phyloP scores from a whole-genome alignment of 768 basidiomycete species.

The Nidula microcarpa region DNA sequence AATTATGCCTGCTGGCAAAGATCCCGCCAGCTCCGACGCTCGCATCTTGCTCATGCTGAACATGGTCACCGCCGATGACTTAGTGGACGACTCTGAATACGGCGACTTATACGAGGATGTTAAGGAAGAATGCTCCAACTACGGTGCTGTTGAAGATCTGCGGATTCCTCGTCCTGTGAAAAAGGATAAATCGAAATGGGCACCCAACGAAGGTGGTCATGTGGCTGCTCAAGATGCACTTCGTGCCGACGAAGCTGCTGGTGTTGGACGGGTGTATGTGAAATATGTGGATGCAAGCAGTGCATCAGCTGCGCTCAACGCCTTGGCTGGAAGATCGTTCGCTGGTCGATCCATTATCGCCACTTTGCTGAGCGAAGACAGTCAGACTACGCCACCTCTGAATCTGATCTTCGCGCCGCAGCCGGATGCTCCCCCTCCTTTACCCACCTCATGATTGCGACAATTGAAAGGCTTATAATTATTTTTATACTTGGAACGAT shows the following conservation, averaged over 20 bases:
- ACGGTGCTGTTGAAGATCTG: conserved; percentile 79
- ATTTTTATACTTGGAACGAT: background rate
- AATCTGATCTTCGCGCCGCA: conserved; percentile 82
- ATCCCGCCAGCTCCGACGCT: conserved; percentile 52
- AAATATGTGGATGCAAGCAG: conserved; percentile 65
- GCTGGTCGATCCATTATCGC: conserved; percentile 86
- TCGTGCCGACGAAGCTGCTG: conserved; percentile 81
- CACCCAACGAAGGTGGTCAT: conserved; percentile 52
- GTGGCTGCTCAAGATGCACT: conserved; percentile 64
- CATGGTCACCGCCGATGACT: conserved; percentile 96
- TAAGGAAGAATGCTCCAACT: conserved; percentile 82
- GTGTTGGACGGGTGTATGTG: conserved; percentile 95
- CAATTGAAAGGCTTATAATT: background rate
- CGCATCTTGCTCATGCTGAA: conserved; percentile 96
- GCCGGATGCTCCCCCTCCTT: conserved; percentile 77
- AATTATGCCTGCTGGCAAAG: conserved; percentile 78
- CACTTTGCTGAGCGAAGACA: conserved; percentile 78
- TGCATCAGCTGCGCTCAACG: conserved; percentile 73
- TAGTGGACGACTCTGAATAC: conserved; percentile 88
- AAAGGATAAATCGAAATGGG: conserved; percentile 81
- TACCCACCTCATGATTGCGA: conserved; percentile 40
- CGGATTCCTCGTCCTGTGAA: conserved; percentile 87
- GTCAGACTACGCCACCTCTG: conserved; percentile 80
- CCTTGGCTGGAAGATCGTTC: conserved; percentile 86
- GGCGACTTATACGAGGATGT: conserved; percentile 93